Evolutionary conservation across 805 yeast species (phyloP), one percentile per base, ranked within the genome.

Genomic region (Candida pini): DNA sequence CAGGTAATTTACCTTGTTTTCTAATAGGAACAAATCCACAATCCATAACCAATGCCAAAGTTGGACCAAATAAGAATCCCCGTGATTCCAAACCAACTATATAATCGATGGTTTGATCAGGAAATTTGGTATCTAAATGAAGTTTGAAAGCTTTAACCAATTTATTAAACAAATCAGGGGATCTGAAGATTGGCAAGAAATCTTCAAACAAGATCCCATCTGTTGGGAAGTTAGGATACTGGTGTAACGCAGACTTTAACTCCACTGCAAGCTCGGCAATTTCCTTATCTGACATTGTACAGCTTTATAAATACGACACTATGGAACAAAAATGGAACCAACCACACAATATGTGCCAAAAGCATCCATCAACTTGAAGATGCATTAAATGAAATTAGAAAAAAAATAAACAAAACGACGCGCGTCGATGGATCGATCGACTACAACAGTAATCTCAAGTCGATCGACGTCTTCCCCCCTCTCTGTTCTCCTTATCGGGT

Each of bases 1-100:
- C 98, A 32, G 98, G 97, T 48, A 92, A 72, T 65, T 92, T 92
- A 39, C 97, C 97, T 37, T 78, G 78, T 67, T 92, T 92, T 71
- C 99, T 85, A 29, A 92, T 81, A 17, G 99, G 97, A 34, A 90
- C 83, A 52, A 92, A 92, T 8, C 96, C 94, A 24, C 90, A 89
- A 43, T 81, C 80, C 39, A 92, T 62, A 36, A 85, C 90, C 45
- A 92, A 71, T 7, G 98, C 98, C 48, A 92, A 70, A 23, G 97
- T 68, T 29, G 99, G 99, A 10, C 97, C 99, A 53, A 92, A 90
- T 39, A 92, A 69, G 60, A 92, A 92, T 4, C 99, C 99, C 63
- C 99, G 81, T 32, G 97, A 84, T 63, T 92, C 99, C 47, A 92
- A 73, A 30, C 97, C 99, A 33, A 92, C 87, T 41, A 92, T 71